Conservation (phyloP, 148 eudicot genomes). For the Rhododendron molle region DNA sequence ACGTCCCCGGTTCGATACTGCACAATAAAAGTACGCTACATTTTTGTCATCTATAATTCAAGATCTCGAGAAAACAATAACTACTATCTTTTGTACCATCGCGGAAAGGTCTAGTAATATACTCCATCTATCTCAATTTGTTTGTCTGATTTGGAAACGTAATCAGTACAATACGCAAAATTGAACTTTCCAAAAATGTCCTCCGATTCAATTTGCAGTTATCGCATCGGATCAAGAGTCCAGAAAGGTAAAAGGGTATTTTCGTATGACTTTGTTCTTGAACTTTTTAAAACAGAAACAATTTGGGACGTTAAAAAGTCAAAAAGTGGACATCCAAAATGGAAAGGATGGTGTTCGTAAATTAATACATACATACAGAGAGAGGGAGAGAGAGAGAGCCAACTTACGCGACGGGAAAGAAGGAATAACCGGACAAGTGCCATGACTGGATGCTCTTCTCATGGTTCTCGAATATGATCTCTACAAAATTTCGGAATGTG, state of each 20-base stretch:
- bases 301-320: background rate
- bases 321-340: background rate
- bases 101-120: background rate
- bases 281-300: too few relatives aligned
- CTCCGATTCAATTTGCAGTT: background rate
- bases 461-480: slow-evolving; percentile 37
- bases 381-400: background rate
- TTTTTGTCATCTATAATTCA: too few relatives aligned
- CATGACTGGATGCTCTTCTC: slow-evolving; percentile 35
- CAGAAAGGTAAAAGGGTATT: background rate
- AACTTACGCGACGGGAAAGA: slow-evolving; percentile 39
- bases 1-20: slow-evolving; percentile 28
- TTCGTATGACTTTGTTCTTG: background rate
- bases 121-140: background rate
- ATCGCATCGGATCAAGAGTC: background rate
- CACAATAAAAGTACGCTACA: background rate
- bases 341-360: background rate
- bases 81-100: too few relatives aligned
- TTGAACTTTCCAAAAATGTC: too few relatives aligned
- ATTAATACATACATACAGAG: background rate
- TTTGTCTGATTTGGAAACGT: background rate
- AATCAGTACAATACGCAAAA: background rate
- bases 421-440: slow-evolving; percentile 36
- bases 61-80: background rate
- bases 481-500: slow-evolving; percentile 26